Evolutionary conservation across 306 rosid species (phyloP).

Genomic region (Argentina anserina): DNA sequence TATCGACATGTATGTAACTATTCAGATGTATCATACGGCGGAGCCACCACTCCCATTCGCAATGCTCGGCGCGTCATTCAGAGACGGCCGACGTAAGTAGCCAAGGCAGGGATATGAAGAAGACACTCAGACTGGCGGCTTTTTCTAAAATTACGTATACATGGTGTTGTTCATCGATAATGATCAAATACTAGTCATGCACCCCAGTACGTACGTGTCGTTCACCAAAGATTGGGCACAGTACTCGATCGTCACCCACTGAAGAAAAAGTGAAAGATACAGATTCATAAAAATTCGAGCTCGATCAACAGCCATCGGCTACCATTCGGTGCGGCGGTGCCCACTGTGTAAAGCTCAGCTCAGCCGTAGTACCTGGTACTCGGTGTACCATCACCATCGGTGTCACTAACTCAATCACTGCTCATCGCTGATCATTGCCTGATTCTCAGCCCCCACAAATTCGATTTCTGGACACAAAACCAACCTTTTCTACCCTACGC

Average conservation of each 20-base stretch:
- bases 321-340: too few relatives aligned
- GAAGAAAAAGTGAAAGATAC: background rate
- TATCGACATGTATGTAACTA: background rate
- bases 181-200: background rate
- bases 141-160: background rate
- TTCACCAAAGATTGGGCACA: background rate
- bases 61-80: background rate
- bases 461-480: background rate
- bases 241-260: background rate
- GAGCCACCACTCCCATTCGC: background rate
- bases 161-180: background rate
- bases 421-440: background rate
- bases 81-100: too few relatives aligned
- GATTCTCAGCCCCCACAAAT: background rate
- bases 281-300: conserved; percentile 21
- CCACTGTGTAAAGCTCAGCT: background rate
- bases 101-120: background rate
- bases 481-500: background rate
- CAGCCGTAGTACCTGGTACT: background rate
- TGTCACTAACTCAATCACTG: background rate
- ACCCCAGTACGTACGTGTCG: background rate
- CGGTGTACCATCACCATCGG: background rate
- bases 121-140: conserved; percentile 16
- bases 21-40: background rate
- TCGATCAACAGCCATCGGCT: background rate